Percentiles rank a stretch among this genome's conserved stretches.
Evolutionary conservation across 768 basidiomycete genomes (phyloP).

Genomic region (Brasilioporus rufonigricans): DNA sequence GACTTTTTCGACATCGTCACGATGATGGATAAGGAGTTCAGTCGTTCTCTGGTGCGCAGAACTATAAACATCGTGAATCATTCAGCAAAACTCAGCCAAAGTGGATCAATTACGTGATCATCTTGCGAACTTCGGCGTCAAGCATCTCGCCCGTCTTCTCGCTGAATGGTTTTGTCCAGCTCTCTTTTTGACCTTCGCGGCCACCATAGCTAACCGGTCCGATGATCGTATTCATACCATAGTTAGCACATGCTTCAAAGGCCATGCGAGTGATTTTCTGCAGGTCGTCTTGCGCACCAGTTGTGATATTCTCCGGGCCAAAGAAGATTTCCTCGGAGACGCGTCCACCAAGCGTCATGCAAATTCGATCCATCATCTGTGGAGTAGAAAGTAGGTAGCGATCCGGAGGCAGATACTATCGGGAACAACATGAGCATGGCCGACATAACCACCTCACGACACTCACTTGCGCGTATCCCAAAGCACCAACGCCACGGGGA

Average conservation of each 20-base stretch:
- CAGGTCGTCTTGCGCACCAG: constrained; percentile 96
- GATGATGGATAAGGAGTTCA: constrained; percentile 74
- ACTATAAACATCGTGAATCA: constrained; percentile 32
- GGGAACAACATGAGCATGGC: constrained; percentile 7
- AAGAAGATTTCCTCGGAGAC: constrained; percentile 99
- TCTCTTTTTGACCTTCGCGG: constrained; percentile 76
- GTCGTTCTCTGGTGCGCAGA: constrained; percentile 83
- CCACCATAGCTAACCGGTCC: constrained; percentile 97
- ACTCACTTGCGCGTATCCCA: constrained; percentile 92
- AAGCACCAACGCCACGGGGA: constrained; percentile 90
- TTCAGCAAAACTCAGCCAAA: neutral
- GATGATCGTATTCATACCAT: constrained; percentile 94
- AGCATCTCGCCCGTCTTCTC: constrained; percentile 96
- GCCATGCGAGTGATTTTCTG: constrained; percentile 99
- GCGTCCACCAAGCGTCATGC: constrained; percentile 97
- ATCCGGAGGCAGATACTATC: constrained; percentile 89
- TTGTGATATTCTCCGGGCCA: constrained; percentile 86
- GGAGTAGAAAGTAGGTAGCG: constrained; percentile 94
- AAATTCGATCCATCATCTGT: constrained; percentile 93
- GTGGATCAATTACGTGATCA: constrained; percentile 71
- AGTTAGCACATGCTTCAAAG: constrained; percentile 92
- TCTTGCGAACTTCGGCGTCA: constrained; percentile 88
- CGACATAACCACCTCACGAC: neutral
- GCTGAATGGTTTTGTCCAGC: constrained; percentile 96
- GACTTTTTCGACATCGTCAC: constrained; percentile 89